Evolutionary conservation across 2,329 filamentous ascomycete species (phyloP).

Genomic region (Emmonsia crescens): DNA sequence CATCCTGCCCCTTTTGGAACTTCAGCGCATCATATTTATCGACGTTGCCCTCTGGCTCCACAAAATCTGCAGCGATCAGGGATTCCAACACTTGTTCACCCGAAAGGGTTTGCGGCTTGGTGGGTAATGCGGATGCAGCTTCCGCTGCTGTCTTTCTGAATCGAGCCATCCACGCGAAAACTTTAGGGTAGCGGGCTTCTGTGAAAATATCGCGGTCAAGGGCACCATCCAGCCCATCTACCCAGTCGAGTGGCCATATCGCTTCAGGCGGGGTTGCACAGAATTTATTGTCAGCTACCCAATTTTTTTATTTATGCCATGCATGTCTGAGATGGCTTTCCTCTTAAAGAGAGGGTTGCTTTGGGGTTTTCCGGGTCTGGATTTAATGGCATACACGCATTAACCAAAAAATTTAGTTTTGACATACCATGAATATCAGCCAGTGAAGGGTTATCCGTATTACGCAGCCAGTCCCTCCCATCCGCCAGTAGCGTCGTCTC

Average conservation of each 20-base stretch:
- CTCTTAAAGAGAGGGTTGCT: neutral
- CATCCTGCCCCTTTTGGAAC: conserved; percentile 42
- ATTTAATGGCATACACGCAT: neutral
- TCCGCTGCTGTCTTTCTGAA: conserved; percentile 42
- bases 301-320: neutral
- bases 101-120: conserved; percentile 33
- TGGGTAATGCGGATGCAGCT: conserved; percentile 32
- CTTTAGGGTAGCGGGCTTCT: conserved; percentile 43
- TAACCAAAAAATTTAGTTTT: neutral
- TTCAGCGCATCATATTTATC: conserved; percentile 43
- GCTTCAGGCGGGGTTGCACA: conserved; percentile 23
- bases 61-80: conserved; percentile 37
- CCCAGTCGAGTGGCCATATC: conserved; percentile 59
- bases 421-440: conserved; percentile 54
- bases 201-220: conserved; percentile 46
- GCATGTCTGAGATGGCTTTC: neutral
- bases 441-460: conserved; percentile 42
- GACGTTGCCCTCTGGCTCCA: conserved; percentile 36
- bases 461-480: conserved; percentile 55
- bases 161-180: conserved; percentile 54
- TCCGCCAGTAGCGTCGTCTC: conserved; percentile 55
- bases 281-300: neutral
- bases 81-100: conserved; percentile 36
- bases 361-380: neutral
- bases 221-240: conserved; percentile 44